These are phyloP conservation scores for Boletus mariae DNA, from an alignment of 1,284 basidiomycete genomes.

Conservation along the genomic window DNA sequence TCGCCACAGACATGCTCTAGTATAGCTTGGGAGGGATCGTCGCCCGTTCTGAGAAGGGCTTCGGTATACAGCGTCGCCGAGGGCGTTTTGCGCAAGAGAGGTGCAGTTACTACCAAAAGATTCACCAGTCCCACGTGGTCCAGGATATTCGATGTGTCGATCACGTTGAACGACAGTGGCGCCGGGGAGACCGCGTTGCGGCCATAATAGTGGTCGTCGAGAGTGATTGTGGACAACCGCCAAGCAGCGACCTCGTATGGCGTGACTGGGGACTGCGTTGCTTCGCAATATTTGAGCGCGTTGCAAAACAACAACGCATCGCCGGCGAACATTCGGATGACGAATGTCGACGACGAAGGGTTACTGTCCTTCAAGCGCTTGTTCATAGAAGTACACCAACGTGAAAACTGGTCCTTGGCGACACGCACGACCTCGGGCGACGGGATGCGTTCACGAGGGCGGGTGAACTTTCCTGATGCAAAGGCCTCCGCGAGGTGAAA, in stretches of 20 bases:
- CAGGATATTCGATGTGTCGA: conserved; percentile 51
- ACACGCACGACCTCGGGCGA: conserved; percentile 11
- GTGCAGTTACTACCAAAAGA: conserved; percentile 36
- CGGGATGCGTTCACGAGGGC: neutral
- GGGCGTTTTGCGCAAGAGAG: conserved; percentile 35
- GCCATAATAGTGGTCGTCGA: conserved; percentile 37
- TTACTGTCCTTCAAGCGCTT: conserved; percentile 14
- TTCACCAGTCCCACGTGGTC: conserved; percentile 51
- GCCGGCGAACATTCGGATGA: conserved; percentile 32
- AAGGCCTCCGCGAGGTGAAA: conserved; percentile 47
- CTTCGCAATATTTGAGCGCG: conserved; percentile 24
- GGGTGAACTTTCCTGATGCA: conserved; percentile 9
- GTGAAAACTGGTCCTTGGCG: conserved; percentile 23
- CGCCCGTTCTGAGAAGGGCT: conserved; percentile 31
- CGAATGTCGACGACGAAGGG: conserved; percentile 12
- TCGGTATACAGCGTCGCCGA: conserved; percentile 43
- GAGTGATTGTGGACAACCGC: conserved; percentile 31
- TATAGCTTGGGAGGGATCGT: conserved; percentile 34
- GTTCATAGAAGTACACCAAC: conserved; percentile 22
- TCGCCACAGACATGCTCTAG: conserved; percentile 36
- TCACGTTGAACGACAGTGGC: conserved; percentile 44
- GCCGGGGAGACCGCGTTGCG: conserved; percentile 20
- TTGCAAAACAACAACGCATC: conserved; percentile 33
- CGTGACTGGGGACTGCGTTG: conserved; percentile 5
- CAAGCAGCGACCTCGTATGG: conserved; percentile 30